Evolutionary conservation across 805 yeast genomes (phyloP), one percentile per base, ranked within the genome.

Genomic region (Candida anglica): DNA sequence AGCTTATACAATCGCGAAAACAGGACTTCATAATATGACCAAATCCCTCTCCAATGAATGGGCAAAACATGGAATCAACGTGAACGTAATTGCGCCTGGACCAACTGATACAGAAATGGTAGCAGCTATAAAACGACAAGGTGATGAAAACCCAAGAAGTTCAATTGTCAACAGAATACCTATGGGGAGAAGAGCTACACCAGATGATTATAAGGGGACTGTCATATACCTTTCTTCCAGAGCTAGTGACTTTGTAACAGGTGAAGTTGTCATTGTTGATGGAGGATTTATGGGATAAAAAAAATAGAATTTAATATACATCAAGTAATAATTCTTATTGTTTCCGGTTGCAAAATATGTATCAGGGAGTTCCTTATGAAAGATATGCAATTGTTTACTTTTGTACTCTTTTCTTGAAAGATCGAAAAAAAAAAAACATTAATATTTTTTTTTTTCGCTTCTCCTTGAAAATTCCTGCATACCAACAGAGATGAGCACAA

Each of bases 31-130:
- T 32, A 57, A 52, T 14, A 42, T 66, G 20, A 62, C 69, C 4
- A 61, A 60, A 36, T 47, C 56, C 11, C 58, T 63, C 36, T 66
- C 71, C 4, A 49, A 57, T 30, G 71, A 66, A 38, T 44, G 57
- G 38, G 67, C 67, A 0, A 35, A 46, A 5, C 34, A 56, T 21
- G 54, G 58, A 31, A 59, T 66, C 36, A 56, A 63, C n/a, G 63
- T 63, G 11, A 66, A 66, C 39, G 42, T 58, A 3, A 57, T 62
- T 37, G 59, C 61, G 38, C 70, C 69, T 14, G 71, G 69, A 21
- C 56, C 58, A 34, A 66, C 63, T n/a, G 42, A 53, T n/a, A 64
- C 71, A 1, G 61, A 63, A 39, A 51, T 65, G 57, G 50, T 59
- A 52, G 60, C 55, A 31, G 36, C 47, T 40, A n/a, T n/a, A n/a